Base-by-base conservation (phyloP, 208 protist genomes). In the Leishmania aethiopica region DNA sequence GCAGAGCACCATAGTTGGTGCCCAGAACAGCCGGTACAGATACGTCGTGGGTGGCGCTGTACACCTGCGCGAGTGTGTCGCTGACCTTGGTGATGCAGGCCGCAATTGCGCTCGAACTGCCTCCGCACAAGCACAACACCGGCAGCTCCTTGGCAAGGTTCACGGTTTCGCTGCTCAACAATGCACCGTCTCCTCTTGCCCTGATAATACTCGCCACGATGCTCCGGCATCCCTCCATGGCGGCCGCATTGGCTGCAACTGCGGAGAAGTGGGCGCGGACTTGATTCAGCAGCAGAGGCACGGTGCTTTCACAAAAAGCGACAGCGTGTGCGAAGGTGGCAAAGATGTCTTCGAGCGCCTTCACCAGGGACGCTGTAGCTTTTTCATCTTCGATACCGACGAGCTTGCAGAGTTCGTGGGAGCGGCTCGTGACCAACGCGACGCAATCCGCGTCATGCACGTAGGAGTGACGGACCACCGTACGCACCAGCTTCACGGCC, bases 401-500 rank as follows among this genome's bases (percentile, higher is more conserved):
- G 7, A 82, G 57, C 15, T 37, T 75, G 74, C 83, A 86, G 57
- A 86, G 74, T n/a, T 79, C 67, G 28, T 17, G n/a, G 51, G 78
- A 83, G 66, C 73, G 62, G 57, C 35, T 75, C 13, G 57, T 80
- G 47, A 86, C 49, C 49, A 86, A 60, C n/a, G 25, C 45, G 25
- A 71, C 35, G 28, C 78, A 79, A 15, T 49, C 67, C 64, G 51
- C 79, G 7, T 83, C 77, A 32, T 22, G 49, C 37, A 37, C 57
- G 67, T 87, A 82, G 15, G 75, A 67, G 7, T 85, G 74, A 32
- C 80, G 80, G 0, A 74, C 69, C 37, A 90, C 83, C 1, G 79
- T 77, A 32, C 84, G 80, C 17, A 93, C 64, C 62, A 95, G 66
- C 40, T 85, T 74, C 72, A 93, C 70, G 28, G 82, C 79, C 66